phyloP scores from a whole-genome alignment of 257 asterid genomes.

The Solanum chaucha region DNA sequence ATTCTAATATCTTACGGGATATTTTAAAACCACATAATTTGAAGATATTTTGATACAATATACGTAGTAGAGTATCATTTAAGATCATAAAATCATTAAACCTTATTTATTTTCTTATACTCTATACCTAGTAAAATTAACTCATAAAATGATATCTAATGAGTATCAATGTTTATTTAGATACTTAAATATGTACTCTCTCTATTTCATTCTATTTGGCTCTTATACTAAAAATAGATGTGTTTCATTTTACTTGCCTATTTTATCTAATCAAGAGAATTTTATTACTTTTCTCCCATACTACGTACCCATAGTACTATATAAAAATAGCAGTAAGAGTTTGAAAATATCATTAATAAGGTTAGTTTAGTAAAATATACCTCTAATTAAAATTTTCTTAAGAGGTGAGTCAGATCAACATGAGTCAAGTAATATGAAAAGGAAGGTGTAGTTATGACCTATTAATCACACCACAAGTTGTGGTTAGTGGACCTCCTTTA shows the following conservation, averaged over 20 bases:
- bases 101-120: background rate
- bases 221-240: background rate
- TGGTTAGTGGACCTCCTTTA: background rate
- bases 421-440: background rate
- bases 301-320: no score
- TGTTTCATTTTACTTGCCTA: background rate
- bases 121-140: background rate
- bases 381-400: background rate
- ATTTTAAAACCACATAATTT: background rate
- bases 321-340: background rate
- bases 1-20: background rate
- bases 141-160: background rate
- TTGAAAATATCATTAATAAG: background rate
- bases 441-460: background rate
- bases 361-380: background rate
- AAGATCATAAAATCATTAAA: background rate
- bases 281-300: background rate
- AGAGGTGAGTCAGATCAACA: background rate
- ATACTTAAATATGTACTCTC: background rate
- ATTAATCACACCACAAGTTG: background rate
- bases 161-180: background rate
- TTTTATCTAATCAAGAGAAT: background rate
- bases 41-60: background rate
- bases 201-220: background rate
- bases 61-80: background rate